These are phyloP conservation scores for Asparagopsis taxiformis DNA, from an alignment of 31 red algal genomes.

Conservation along the genomic window DNA sequence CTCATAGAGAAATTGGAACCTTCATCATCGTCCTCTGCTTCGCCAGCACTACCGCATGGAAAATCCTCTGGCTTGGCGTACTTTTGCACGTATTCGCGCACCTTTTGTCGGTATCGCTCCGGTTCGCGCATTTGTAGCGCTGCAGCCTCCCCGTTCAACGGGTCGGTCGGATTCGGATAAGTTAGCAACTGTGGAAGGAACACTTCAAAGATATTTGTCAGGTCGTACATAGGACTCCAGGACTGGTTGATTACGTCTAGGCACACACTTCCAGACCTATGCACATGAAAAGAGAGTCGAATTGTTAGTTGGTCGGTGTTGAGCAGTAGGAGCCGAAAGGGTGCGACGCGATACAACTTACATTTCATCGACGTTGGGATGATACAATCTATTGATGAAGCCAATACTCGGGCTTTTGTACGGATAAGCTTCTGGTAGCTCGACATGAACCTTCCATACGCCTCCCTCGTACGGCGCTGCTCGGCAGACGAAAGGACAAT, in stretches of 20 bases:
- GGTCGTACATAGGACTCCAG: conserved; percentile 99
- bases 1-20: conserved; percentile 68
- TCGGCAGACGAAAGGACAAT: not conserved
- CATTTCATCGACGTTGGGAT: conserved; percentile 99
- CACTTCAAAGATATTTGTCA: conserved; percentile 99
- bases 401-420: conserved; percentile 99
- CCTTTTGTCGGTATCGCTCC: conserved; percentile 84
- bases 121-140: conserved; percentile 98
- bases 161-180: conserved; percentile 98
- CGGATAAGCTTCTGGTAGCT: conserved; percentile 98
- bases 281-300: not conserved
- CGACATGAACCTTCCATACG: conserved; percentile 99
- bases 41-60: conserved; percentile 45
- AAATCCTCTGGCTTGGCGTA: conserved; percentile 93
- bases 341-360: conserved; percentile 31
- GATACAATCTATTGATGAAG: conserved; percentile 97
- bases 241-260: conserved; percentile 99
- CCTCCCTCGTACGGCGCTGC: conserved; percentile 98
- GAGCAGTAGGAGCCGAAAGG: not conserved
- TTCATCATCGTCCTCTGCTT: conserved; percentile 65
- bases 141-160: conserved; percentile 99
- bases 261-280: conserved; percentile 97
- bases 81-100: conserved; percentile 85
- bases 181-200: conserved; percentile 99
- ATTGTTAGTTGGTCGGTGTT: not conserved